These are phyloP conservation scores for Hura crepitans DNA, from an alignment of 441 rosid genomes.

Conservation along the genomic window DNA sequence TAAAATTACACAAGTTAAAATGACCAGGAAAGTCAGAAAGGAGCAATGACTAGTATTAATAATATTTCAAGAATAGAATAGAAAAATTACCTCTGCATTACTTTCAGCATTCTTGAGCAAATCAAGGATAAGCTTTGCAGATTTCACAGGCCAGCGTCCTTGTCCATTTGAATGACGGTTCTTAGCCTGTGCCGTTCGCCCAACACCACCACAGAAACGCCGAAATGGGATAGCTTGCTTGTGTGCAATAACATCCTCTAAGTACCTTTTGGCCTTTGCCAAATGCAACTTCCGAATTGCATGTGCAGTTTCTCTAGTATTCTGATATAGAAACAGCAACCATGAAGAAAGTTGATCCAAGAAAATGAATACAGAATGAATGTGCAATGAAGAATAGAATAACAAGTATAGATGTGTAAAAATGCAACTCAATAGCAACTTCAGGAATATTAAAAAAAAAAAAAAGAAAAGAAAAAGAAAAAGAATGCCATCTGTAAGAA, in stretches of 20 bases:
- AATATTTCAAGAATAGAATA: not conserved
- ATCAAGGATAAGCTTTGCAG: slow-evolving; percentile 80
- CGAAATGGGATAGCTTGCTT: slow-evolving; percentile 97
- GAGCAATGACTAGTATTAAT: not conserved
- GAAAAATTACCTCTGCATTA: slow-evolving; percentile 65
- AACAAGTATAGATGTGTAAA: not conserved
- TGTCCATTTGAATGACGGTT: slow-evolving; percentile 93
- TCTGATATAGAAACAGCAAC: slow-evolving; percentile 32
- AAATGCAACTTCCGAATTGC: slow-evolving; percentile 67
- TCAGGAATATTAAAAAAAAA: not conserved
- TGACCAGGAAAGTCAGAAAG: not conserved
- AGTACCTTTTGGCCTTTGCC: slow-evolving; percentile 82
- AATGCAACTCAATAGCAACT: not conserved
- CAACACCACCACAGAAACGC: slow-evolving; percentile 90
- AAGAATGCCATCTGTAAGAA: not conserved
- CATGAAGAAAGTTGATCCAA: not conserved
- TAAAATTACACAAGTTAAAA: not conserved
- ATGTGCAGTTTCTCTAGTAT: slow-evolving; percentile 87
- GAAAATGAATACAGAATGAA: not conserved
- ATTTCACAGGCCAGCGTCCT: slow-evolving; percentile 94
- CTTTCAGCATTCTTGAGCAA: slow-evolving; percentile 94
- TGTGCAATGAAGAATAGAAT: not conserved
- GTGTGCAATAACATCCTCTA: slow-evolving; percentile 95
- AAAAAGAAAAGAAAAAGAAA: not conserved
- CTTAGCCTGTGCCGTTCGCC: slow-evolving; percentile 96